Percentiles rank a stretch among this genome's conserved stretches.
These are phyloP conservation scores for Xerocomus brunneocitrinus DNA, from an alignment of 768 basidiomycete genomes.

Conservation along the genomic window DNA sequence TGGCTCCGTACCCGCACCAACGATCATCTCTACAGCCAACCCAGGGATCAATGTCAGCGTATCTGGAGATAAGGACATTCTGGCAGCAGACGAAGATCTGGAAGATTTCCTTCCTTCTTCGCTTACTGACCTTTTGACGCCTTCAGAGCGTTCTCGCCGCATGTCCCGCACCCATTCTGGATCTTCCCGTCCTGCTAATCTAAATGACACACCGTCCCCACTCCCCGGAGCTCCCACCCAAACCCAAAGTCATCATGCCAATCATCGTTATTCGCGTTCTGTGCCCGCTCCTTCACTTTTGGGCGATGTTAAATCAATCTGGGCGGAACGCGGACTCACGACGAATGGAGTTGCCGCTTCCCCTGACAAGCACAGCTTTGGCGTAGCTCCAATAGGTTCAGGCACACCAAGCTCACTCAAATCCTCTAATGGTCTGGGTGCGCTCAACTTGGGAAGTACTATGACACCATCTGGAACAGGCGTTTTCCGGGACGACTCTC, in stretches of 20 bases:
- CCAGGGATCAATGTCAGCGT: slow-evolving; percentile 17
- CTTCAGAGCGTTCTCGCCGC: slow-evolving; percentile 77
- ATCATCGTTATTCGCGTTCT: slow-evolving; percentile 76
- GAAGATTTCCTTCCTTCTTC: slow-evolving; percentile 90
- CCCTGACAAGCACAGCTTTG: slow-evolving; percentile 28
- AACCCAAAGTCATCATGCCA: slow-evolving; percentile 22
- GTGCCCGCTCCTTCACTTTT: slow-evolving; percentile 76
- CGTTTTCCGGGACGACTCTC: slow-evolving; percentile 32
- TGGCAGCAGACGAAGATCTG: slow-evolving; percentile 56
- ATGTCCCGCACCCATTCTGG: slow-evolving; percentile 72
- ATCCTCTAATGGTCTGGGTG: slow-evolving; percentile 35
- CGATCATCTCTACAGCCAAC: slow-evolving; percentile 1
- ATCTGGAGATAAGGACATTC: slow-evolving; percentile 42
- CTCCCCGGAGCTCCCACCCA: slow-evolving; percentile 13
- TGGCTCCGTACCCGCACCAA: slow-evolving; percentile 21
- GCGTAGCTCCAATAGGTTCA: slow-evolving; percentile 23
- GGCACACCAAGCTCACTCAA: slow-evolving; percentile 54
- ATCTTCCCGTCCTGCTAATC: slow-evolving; percentile 22
- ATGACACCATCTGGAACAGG: slow-evolving; percentile 12
- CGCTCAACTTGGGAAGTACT: slow-evolving; percentile 12
- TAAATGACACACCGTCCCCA: slow-evolving; percentile 19
- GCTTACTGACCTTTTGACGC: slow-evolving; percentile 84
- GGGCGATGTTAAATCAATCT: slow-evolving; percentile 75
- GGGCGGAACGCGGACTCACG: slow-evolving; percentile 54
- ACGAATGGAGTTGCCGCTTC: slow-evolving; percentile 34